phyloP scores from a whole-genome alignment of 2,329 filamentous ascomycete genomes.

The Claviceps digitariae region DNA sequence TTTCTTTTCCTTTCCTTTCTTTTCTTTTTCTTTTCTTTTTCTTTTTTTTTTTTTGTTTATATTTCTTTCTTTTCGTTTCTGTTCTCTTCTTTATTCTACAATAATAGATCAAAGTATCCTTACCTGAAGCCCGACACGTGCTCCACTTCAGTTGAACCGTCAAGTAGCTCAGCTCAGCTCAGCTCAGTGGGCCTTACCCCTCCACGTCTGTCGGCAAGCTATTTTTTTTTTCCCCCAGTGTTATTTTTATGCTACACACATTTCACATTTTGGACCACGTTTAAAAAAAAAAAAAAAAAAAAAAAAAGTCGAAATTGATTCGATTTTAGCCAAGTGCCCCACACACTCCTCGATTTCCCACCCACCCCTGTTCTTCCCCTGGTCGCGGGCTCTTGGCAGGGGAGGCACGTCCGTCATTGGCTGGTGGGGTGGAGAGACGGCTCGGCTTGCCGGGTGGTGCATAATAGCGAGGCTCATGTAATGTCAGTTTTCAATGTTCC shows the following conservation, averaged over 20 bases:
- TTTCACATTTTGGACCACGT: background rate
- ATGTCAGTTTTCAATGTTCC: background rate
- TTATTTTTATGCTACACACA: background rate
- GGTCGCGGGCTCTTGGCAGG: constrained; percentile 3
- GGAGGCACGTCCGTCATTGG: background rate
- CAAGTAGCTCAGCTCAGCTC: too few species aligned
- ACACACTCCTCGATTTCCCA: background rate
- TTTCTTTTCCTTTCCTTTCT: too few species aligned
- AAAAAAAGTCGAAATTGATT: background rate
- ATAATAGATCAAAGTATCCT: too few species aligned
- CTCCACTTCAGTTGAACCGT: too few species aligned
- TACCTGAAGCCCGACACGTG: too few species aligned
- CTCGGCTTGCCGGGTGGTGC: background rate
- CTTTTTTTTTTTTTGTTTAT: too few species aligned
- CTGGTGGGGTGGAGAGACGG: background rate
- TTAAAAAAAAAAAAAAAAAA: background rate
- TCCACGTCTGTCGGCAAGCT: too few species aligned
- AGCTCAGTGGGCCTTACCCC: too few species aligned
- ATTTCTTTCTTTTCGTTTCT: too few species aligned
- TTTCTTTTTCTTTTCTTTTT: too few species aligned
- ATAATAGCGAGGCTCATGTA: background rate
- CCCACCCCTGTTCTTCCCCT: background rate
- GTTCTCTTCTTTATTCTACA: too few species aligned
- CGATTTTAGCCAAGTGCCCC: background rate
- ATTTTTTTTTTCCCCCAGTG: too few species aligned